phyloP scores from a whole-genome alignment of 1,284 basidiomycete species.

The Paramarasmius palmivorus region DNA sequence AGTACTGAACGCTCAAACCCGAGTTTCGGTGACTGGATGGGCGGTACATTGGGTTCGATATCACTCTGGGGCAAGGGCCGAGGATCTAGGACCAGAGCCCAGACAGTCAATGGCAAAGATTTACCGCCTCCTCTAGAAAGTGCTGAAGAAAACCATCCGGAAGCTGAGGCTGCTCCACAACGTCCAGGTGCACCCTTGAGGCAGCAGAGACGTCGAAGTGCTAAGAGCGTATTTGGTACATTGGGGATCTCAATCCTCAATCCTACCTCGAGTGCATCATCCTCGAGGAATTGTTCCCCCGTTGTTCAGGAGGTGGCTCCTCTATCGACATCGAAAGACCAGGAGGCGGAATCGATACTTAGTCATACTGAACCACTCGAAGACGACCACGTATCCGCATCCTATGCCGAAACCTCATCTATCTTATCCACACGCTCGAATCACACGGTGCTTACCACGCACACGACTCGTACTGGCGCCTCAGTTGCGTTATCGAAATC shows the following conservation, averaged over 20 bases:
- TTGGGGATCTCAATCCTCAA: slow-evolving; percentile 69
- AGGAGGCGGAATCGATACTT: no score
- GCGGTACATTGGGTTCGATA: no score
- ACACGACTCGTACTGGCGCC: slow-evolving; percentile 13
- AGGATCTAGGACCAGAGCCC: slow-evolving; percentile 10
- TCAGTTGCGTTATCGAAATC: slow-evolving; percentile 24
- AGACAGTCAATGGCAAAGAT: neutral
- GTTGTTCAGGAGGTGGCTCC: slow-evolving; percentile 1
- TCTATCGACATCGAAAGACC: neutral
- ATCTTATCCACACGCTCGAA: slow-evolving; percentile 5
- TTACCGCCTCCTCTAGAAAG: slow-evolving; percentile 18
- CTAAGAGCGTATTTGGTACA: slow-evolving; percentile 69
- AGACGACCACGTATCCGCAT: neutral
- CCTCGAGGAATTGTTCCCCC: slow-evolving; percentile 7
- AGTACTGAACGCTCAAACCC: slow-evolving; percentile 1
- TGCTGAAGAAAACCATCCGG: neutral
- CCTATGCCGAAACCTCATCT: slow-evolving; percentile 2
- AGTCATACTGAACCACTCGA: neutral
- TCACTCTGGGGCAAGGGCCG: slow-evolving; percentile 56
- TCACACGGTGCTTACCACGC: slow-evolving; percentile 5
- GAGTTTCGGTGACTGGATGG: slow-evolving; percentile 68
- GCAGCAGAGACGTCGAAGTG: slow-evolving; percentile 20
- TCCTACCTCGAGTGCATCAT: slow-evolving; percentile 37
- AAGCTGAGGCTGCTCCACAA: slow-evolving; percentile 10
- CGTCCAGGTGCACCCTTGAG: neutral